phyloP scores from a whole-genome alignment of 345 rosid species.

The Garcia nutans region DNA sequence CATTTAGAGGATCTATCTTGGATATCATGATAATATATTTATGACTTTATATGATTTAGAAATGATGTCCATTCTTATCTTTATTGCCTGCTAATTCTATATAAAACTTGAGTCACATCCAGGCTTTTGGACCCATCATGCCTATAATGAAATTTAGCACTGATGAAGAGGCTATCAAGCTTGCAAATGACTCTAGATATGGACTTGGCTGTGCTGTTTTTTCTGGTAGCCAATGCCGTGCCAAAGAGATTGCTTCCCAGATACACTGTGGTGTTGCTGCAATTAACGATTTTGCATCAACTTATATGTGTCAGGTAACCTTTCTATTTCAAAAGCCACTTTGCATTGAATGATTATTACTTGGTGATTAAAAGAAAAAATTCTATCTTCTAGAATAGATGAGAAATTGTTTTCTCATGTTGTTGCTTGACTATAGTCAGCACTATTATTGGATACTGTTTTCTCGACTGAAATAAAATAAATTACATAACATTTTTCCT shows the following conservation, averaged over 20 bases:
- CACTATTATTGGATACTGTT: neutral
- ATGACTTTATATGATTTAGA: neutral
- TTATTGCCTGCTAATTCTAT: slow-evolving; percentile 3
- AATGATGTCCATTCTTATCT: neutral
- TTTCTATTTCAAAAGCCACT: slow-evolving; percentile 1
- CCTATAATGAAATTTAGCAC: slow-evolving; percentile 91
- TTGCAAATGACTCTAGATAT: slow-evolving; percentile 88
- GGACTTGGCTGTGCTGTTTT: slow-evolving; percentile 98
- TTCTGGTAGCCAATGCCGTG: slow-evolving; percentile 74
- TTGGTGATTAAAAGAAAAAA: neutral
- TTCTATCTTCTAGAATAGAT: neutral
- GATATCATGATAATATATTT: neutral
- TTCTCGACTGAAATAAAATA: neutral
- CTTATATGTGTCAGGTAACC: slow-evolving; percentile 90
- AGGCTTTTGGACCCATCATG: slow-evolving; percentile 98
- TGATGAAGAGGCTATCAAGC: slow-evolving; percentile 82
- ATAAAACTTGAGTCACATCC: slow-evolving; percentile 24
- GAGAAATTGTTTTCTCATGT: neutral
- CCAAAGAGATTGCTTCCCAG: slow-evolving; percentile 78
- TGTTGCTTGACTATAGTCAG: neutral
- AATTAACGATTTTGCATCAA: slow-evolving; percentile 87
- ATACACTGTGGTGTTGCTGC: slow-evolving; percentile 89
- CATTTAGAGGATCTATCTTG: neutral
- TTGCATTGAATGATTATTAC: neutral
- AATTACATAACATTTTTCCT: neutral